Evolutionary conservation across 306 rosid genomes (phyloP).

Genomic region (Pterocarpus macrocarpus): DNA sequence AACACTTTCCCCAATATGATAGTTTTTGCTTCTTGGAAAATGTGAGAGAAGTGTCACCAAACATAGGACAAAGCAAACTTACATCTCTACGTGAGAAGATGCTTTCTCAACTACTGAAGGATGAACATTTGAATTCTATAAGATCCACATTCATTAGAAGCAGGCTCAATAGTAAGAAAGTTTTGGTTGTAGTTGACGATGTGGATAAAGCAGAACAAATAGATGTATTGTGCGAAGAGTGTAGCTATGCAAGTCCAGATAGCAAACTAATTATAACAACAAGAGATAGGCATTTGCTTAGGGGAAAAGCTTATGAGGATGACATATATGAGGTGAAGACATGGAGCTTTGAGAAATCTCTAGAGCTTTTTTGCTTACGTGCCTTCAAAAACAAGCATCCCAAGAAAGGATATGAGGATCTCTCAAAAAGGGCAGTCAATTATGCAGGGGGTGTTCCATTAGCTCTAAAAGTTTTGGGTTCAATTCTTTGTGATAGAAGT

Average conservation of each 20-base stretch:
- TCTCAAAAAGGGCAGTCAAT: neutral
- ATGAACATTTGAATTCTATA: neutral
- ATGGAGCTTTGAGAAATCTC: neutral
- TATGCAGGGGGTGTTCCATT: constrained; percentile 13
- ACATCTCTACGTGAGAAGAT: neutral
- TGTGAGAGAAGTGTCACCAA: constrained; percentile 5
- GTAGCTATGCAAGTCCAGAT: neutral
- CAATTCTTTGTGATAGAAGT: neutral
- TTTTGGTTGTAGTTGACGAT: constrained; percentile 38
- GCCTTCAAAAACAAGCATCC: constrained; percentile 23
- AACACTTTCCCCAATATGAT: neutral
- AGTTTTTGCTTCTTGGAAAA: constrained; percentile 15
- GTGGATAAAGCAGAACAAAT: neutral
- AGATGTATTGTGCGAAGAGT: neutral
- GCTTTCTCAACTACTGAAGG: neutral
- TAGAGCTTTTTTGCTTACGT: neutral
- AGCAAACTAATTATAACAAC: constrained; percentile 37
- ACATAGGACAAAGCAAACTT: too few species aligned
- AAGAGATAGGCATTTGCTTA: constrained; percentile 9
- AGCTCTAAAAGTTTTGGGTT: constrained; percentile 32
- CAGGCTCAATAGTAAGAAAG: neutral
- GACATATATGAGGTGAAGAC: neutral
- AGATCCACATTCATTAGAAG: neutral
- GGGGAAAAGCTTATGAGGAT: neutral
- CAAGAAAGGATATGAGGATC: neutral